phyloP scores from a whole-genome alignment of 495 filamentous ascomycete species.

The Penicillium crystallinum region DNA sequence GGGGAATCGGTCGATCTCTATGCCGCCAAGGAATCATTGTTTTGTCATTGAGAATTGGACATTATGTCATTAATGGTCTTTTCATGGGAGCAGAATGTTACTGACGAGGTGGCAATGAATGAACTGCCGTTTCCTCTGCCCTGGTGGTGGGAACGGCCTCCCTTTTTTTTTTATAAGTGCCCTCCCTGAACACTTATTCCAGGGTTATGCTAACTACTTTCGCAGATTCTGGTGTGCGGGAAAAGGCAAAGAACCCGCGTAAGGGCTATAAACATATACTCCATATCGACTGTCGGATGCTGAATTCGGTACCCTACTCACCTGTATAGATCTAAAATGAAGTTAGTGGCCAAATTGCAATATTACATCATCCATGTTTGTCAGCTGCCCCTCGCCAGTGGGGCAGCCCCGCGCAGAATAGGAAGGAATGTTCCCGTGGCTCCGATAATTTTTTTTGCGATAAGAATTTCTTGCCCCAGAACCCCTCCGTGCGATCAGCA shows the following conservation, averaged over 20 bases:
- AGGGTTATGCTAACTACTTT: slow-evolving; percentile 28
- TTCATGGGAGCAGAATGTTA: slow-evolving; percentile 21
- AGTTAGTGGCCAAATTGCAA: neutral
- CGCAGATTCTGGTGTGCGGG: slow-evolving; percentile 2
- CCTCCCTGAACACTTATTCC: slow-evolving; percentile 11
- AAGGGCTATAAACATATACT: no score
- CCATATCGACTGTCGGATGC: no score
- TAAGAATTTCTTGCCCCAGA: slow-evolving; percentile 11
- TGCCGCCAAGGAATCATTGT: slow-evolving; percentile 20
- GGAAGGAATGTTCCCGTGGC: slow-evolving; percentile 37
- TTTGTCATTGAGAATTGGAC: slow-evolving; percentile 9
- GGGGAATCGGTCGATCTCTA: slow-evolving; percentile 33
- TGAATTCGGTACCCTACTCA: no score
- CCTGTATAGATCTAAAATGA: neutral
- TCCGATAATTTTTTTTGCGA: slow-evolving; percentile 24
- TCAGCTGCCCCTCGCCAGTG: slow-evolving; percentile 25
- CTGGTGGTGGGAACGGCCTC: slow-evolving; percentile 47
- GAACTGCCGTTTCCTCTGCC: slow-evolving; percentile 34
- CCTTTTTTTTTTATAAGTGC: slow-evolving; percentile 64
- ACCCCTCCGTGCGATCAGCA: neutral
- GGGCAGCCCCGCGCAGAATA: slow-evolving; percentile 38
- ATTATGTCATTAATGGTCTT: slow-evolving; percentile 39
- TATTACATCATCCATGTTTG: slow-evolving; percentile 8
- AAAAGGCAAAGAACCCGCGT: no score
- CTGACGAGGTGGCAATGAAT: slow-evolving; percentile 11